These are phyloP conservation scores for Ambrosiella beaveri DNA, from an alignment of 2,329 filamentous ascomycete species.

Conservation along the genomic window DNA sequence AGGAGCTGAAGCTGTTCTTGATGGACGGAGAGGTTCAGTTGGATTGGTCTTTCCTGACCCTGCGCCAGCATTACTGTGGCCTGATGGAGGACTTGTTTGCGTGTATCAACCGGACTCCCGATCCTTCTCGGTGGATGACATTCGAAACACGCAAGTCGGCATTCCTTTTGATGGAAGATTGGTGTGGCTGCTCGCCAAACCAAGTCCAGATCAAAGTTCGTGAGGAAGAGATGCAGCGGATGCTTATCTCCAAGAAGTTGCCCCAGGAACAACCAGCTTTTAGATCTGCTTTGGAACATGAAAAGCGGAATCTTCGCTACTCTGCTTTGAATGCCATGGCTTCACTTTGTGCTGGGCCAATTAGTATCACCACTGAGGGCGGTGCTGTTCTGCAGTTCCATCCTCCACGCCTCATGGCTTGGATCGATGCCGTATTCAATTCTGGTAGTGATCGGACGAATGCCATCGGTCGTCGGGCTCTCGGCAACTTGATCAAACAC, in stretches of 20 bases:
- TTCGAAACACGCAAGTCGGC: constrained; percentile 92
- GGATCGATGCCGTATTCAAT: constrained; percentile 91
- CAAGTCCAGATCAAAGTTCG: constrained; percentile 63
- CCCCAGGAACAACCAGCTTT: constrained; percentile 58
- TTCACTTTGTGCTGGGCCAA: constrained; percentile 68
- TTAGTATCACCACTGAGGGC: constrained; percentile 76
- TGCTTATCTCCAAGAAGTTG: constrained; percentile 63
- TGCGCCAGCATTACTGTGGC: constrained; percentile 86
- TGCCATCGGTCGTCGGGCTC: constrained; percentile 67
- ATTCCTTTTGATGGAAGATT: constrained; percentile 95
- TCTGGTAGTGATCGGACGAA: constrained; percentile 85
- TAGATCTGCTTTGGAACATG: constrained; percentile 87
- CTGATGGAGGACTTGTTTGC: constrained; percentile 86
- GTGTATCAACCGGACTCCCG: constrained; percentile 68
- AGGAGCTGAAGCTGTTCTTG: constrained; percentile 81
- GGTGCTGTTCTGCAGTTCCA: constrained; percentile 82
- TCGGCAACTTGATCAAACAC: constrained; percentile 78
- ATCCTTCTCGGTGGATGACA: constrained; percentile 86
- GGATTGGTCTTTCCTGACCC: constrained; percentile 83
- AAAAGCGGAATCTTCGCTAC: constrained; percentile 80
- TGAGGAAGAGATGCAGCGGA: constrained; percentile 76
- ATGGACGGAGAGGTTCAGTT: constrained; percentile 90
- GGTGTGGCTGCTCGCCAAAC: constrained; percentile 94
- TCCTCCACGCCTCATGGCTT: constrained; percentile 76
- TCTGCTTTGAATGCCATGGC: constrained; percentile 93